Percentiles rank a stretch among this genome's conserved stretches.
Evolutionary conservation across 345 rosid species (phyloP).

Genomic region (Corchorus olitorius): DNA sequence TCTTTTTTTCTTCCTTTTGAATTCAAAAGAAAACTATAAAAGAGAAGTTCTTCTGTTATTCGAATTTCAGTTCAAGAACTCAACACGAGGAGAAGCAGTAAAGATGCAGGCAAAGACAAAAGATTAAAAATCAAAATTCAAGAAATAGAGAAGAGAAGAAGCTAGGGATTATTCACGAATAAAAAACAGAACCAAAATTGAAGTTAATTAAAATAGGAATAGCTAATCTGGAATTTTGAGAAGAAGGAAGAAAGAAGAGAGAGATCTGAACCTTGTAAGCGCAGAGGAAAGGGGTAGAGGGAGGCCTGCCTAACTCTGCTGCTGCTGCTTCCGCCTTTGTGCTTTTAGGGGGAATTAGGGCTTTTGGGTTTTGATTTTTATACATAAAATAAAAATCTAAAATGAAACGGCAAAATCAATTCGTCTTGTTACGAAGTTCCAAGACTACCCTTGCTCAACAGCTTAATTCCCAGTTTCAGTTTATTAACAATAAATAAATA

Average conservation of each 20-base stretch:
- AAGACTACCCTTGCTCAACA: background rate
- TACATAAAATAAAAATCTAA: too few species aligned
- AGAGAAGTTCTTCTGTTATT: background rate
- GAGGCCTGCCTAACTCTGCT: background rate
- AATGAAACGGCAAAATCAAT: background rate
- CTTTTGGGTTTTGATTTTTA: background rate
- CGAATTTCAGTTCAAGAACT: background rate
- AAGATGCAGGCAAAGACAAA: background rate
- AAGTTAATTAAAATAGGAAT: background rate
- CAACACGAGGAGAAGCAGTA: background rate
- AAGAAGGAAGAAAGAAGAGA: background rate
- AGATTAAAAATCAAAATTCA: conserved; percentile 1
- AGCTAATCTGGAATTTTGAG: background rate
- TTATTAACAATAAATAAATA: too few species aligned
- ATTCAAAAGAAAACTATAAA: conserved; percentile 24
- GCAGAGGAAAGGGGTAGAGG: conserved; percentile 13
- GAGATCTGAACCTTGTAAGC: conserved; percentile 22
- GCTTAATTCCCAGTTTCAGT: too few species aligned
- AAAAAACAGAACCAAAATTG: background rate
- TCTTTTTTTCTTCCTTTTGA: conserved; percentile 6
- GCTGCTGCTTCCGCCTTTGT: background rate
- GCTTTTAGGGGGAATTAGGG: background rate
- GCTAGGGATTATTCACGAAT: background rate
- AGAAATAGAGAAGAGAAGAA: background rate
- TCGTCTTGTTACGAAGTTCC: background rate